These are phyloP conservation scores for Picea abies DNA, from an alignment of 83 land plant genomes.

Conservation along the genomic window DNA sequence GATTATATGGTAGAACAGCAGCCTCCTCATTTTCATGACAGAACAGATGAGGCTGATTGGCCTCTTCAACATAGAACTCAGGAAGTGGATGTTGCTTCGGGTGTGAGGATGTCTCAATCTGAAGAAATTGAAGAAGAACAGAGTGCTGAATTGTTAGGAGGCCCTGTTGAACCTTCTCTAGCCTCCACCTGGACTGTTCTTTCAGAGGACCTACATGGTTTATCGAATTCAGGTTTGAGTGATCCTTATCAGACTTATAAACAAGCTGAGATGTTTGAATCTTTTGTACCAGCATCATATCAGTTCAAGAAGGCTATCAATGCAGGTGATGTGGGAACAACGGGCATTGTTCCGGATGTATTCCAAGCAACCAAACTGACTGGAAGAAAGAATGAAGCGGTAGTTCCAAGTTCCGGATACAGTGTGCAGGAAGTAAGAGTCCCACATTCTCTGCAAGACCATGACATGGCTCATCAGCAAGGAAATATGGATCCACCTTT, in stretches of 20 bases:
- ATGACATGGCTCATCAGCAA: background rate
- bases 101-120: slow-evolving; percentile 7
- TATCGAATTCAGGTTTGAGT: slow-evolving; percentile 7
- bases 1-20: slow-evolving; percentile 5
- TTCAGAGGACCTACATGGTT: slow-evolving; percentile 1
- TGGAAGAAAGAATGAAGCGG: slow-evolving; percentile 12
- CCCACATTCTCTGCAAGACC: background rate
- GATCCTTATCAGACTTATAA: slow-evolving; percentile 1
- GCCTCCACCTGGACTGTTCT: background rate
- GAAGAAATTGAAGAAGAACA: background rate
- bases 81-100: slow-evolving; percentile 5
- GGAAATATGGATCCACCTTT: background rate
- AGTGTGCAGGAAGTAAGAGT: slow-evolving; percentile 2
- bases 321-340: background rate
- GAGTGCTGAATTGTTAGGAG: slow-evolving; percentile 4
- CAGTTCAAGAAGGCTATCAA: slow-evolving; percentile 1
- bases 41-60: slow-evolving; percentile 5
- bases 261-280: background rate
- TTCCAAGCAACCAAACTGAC: slow-evolving; percentile 2
- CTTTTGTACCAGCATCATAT: slow-evolving; percentile 14
- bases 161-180: background rate
- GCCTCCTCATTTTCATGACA: slow-evolving; percentile 4
- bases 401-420: slow-evolving; percentile 7
- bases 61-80: slow-evolving; percentile 4
- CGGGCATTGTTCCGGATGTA: background rate